These are phyloP conservation scores for Venturia oleaginea DNA, from an alignment of 2,329 filamentous ascomycete species.

Conservation along the genomic window DNA sequence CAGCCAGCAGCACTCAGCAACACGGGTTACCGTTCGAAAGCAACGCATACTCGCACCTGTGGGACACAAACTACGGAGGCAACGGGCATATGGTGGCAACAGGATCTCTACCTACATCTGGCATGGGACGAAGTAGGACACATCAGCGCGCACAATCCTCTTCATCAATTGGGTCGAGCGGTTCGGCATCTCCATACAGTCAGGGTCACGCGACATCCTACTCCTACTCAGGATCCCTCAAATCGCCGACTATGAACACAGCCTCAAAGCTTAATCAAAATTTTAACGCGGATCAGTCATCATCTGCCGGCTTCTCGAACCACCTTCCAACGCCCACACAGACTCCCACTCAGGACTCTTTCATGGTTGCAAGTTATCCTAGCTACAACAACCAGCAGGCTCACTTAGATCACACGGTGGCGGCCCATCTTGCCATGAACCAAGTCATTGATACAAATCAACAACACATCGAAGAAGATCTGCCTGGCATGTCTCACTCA, in stretches of 20 bases:
- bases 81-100: slow-evolving; percentile 21
- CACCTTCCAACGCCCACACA: slow-evolving; percentile 45
- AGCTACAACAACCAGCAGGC: slow-evolving; percentile 35
- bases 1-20: slow-evolving; percentile 16
- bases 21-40: slow-evolving; percentile 5
- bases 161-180: slow-evolving; percentile 29
- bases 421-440: slow-evolving; percentile 52
- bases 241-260: slow-evolving; percentile 10
- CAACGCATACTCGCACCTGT: slow-evolving; percentile 1
- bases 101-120: slow-evolving; percentile 24
- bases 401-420: slow-evolving; percentile 35
- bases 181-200: slow-evolving; percentile 9
- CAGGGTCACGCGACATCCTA: slow-evolving; percentile 14
- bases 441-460: slow-evolving; percentile 45
- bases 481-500: slow-evolving; percentile 43
- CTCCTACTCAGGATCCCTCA: not conserved
- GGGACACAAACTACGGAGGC: slow-evolving; percentile 14
- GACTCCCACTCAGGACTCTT: slow-evolving; percentile 44
- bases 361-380: slow-evolving; percentile 38
- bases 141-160: slow-evolving; percentile 32
- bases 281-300: slow-evolving; percentile 35
- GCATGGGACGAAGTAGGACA: slow-evolving; percentile 21
- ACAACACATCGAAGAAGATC: slow-evolving; percentile 37
- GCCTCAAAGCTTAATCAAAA: slow-evolving; percentile 28
- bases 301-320: slow-evolving; percentile 28